Conservation (phyloP, 176 grass and related monocot species). For the Aegilops longissima region DNA sequence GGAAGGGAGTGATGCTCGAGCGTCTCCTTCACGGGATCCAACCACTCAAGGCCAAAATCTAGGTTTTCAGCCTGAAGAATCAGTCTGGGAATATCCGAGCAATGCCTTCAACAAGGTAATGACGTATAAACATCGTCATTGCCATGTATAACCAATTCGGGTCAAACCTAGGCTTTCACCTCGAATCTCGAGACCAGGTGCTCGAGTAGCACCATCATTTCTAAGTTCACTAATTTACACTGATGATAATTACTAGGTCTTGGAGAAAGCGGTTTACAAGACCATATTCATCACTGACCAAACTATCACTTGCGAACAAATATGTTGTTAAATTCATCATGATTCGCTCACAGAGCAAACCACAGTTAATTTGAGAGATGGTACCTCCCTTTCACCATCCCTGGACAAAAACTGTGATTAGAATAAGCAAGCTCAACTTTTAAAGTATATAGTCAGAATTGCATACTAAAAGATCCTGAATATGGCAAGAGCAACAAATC, state of each 20-base stretch:
- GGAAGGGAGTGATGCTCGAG: too few species aligned
- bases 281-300: slow-evolving; percentile 45
- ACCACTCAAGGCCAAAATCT: too few species aligned
- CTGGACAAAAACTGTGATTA: neutral
- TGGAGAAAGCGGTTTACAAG: slow-evolving; percentile 14
- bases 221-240: too few species aligned
- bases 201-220: too few species aligned
- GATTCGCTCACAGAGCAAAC: slow-evolving; percentile 32
- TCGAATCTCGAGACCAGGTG: too few species aligned
- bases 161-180: too few species aligned
- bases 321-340: slow-evolving; percentile 19
- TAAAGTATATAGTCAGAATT: neutral
- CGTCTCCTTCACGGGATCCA: too few species aligned
- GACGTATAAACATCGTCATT: too few species aligned
- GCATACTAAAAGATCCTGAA: slow-evolving; percentile 84
- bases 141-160: too few species aligned
- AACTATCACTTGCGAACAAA: slow-evolving; percentile 33
- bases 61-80: too few species aligned
- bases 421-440: neutral
- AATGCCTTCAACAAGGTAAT: too few species aligned
- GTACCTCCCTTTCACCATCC: slow-evolving; percentile 60
- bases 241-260: slow-evolving; percentile 9
- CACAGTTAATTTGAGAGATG: slow-evolving; percentile 69
- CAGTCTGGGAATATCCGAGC: too few species aligned
- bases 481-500: slow-evolving; percentile 76